Conservation (phyloP, 768 basidiomycete genomes). For the Termitomyces sp. region DNA sequence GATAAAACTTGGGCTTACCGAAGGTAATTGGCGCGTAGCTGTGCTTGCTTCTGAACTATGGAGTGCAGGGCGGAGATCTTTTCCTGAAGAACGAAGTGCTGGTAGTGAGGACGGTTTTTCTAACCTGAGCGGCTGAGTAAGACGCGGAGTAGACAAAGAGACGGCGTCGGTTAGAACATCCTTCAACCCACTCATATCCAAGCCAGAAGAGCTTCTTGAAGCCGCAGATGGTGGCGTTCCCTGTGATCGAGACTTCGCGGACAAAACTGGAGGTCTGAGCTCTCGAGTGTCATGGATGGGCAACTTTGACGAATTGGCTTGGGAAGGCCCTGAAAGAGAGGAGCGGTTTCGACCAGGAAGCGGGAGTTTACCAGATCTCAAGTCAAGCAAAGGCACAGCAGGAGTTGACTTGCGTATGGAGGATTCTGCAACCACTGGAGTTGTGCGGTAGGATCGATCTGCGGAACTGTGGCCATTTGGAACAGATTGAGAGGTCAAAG, state of each 20-base stretch:
- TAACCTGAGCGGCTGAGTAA: not conserved
- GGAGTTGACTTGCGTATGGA: not conserved
- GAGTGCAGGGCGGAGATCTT: not conserved
- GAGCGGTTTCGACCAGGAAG: no score
- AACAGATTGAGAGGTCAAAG: not conserved
- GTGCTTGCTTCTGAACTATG: not conserved
- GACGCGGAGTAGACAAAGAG: not conserved
- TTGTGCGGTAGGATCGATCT: not conserved
- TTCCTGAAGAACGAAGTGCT: not conserved
- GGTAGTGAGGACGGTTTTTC: not conserved
- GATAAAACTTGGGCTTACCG: not conserved
- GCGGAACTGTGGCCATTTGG: not conserved
- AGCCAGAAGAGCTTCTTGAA: not conserved
- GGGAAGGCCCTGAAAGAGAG: not conserved
- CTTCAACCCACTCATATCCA: conserved; percentile 15
- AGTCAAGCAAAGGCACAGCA: not conserved
- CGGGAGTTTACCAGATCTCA: not conserved
- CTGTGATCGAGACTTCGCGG: conserved; percentile 3
- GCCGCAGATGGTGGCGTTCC: not conserved
- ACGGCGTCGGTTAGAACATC: conserved; percentile 6
- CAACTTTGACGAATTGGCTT: not conserved
- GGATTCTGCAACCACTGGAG: not conserved
- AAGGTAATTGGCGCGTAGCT: not conserved
- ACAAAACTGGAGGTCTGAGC: not conserved
- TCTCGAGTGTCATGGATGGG: not conserved